These are phyloP conservation scores for Uncinocarpus reesii DNA, from an alignment of 2,329 filamentous ascomycete genomes.

Conservation along the genomic window DNA sequence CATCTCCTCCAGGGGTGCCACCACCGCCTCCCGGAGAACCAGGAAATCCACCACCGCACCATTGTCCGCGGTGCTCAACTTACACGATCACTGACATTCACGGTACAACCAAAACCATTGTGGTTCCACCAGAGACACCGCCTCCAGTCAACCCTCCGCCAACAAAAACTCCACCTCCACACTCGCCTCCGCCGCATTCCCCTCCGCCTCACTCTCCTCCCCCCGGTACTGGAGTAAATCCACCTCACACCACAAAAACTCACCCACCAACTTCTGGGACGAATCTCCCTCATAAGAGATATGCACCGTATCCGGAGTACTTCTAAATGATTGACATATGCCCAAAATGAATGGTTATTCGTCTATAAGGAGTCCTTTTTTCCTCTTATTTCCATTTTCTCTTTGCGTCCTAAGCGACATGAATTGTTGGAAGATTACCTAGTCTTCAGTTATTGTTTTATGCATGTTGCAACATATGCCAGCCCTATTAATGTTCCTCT, in stretches of 20 bases:
- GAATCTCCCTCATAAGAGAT: slow-evolving; percentile 10
- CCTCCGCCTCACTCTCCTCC: slow-evolving; percentile 14
- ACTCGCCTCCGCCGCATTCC: background rate
- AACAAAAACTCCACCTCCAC: background rate
- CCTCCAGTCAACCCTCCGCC: background rate
- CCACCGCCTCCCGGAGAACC: slow-evolving; percentile 1
- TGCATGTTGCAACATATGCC: background rate
- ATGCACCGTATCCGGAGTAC: slow-evolving; percentile 1
- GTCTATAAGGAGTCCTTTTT: background rate
- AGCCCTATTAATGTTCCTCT: background rate
- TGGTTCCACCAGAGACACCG: slow-evolving; percentile 18
- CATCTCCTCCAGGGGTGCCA: slow-evolving; percentile 4
- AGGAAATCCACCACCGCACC: slow-evolving; percentile 8
- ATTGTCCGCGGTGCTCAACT: slow-evolving; percentile 22
- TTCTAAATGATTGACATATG: background rate
- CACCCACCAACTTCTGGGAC: slow-evolving; percentile 7
- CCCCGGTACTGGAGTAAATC: slow-evolving; percentile 7
- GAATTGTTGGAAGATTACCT: background rate
- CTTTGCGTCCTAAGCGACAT: slow-evolving; percentile 1
- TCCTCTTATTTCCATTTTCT: background rate
- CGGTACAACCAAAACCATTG: slow-evolving; percentile 22
- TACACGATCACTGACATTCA: slow-evolving; percentile 24
- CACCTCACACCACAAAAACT: slow-evolving; percentile 4
- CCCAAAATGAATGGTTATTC: background rate
- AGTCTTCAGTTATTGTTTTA: background rate